Evolutionary conservation across 176 grass and related monocot genomes (phyloP).

Genomic region (Raddia guianensis): DNA sequence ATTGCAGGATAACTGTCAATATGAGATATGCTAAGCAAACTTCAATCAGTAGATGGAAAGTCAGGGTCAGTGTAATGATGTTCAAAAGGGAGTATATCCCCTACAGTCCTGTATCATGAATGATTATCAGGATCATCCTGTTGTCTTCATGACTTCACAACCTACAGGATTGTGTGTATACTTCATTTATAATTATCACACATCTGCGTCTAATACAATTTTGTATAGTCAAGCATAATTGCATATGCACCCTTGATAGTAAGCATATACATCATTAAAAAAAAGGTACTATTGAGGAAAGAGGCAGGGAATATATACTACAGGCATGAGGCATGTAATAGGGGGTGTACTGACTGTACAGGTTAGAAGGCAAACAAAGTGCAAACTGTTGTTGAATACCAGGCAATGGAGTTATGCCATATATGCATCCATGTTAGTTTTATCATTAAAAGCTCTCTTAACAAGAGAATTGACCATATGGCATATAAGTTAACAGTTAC

Average conservation of each 20-base stretch:
- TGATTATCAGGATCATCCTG: constrained; percentile 25
- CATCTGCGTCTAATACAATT: neutral
- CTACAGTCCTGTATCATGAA: constrained; percentile 11
- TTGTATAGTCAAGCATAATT: neutral
- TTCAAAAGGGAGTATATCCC: neutral
- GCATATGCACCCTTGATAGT: neutral
- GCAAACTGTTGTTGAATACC: constrained; percentile 15
- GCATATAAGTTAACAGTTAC: neutral
- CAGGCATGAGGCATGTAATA: constrained; percentile 3
- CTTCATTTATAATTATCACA: constrained; percentile 6
- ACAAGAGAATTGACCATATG: neutral
- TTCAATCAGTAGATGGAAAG: constrained; percentile 19
- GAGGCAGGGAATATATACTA: neutral
- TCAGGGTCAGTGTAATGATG: constrained; percentile 24
- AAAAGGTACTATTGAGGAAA: constrained; percentile 6
- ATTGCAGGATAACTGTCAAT: constrained; percentile 14
- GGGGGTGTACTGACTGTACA: neutral
- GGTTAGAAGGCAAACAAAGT: neutral
- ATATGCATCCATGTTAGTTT: neutral
- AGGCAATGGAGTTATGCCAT: neutral
- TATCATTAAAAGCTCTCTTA: constrained; percentile 22
- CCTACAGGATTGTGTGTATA: neutral
- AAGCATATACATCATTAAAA: neutral
- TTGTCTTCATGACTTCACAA: neutral
- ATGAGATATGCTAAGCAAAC: neutral